Percentiles rank a stretch among this genome's conserved stretches.
These are phyloP conservation scores for Rhynchosporium graminicola DNA, from an alignment of 2,329 filamentous ascomycete species.

Conservation along the genomic window DNA sequence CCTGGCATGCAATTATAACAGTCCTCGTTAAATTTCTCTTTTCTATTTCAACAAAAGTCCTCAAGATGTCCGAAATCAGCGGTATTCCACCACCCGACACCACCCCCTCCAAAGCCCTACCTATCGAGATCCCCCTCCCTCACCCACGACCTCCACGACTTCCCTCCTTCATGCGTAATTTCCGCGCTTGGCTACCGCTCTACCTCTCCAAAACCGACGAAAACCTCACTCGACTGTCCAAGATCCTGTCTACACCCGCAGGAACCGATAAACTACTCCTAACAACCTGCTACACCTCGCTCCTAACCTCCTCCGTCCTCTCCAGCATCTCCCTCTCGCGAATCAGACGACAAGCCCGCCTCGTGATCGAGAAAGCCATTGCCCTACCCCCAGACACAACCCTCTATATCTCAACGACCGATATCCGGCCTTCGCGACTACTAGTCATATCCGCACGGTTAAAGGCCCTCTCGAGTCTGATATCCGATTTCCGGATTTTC, in stretches of 20 bases:
- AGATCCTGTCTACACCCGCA: constrained; percentile 65
- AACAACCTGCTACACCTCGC: constrained; percentile 67
- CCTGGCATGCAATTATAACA: no score
- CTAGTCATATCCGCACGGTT: constrained; percentile 54
- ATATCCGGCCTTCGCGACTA: constrained; percentile 32
- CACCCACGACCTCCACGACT: constrained; percentile 22
- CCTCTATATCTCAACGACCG: constrained; percentile 42
- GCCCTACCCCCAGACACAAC: constrained; percentile 53
- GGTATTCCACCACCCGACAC: constrained; percentile 31
- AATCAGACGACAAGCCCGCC: constrained; percentile 53
- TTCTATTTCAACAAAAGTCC: background rate
- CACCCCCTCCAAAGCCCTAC: constrained; percentile 26
- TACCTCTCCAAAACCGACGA: constrained; percentile 39
- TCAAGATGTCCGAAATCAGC: constrained; percentile 35
- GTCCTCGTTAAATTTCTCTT: background rate
- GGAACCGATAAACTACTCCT: constrained; percentile 72
- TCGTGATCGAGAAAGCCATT: constrained; percentile 54
- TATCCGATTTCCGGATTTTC: constrained; percentile 73
- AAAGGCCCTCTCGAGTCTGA: constrained; percentile 61
- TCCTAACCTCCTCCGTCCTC: constrained; percentile 54
- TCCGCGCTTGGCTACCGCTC: constrained; percentile 38
- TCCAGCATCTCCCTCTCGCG: constrained; percentile 56
- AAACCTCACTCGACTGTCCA: constrained; percentile 54
- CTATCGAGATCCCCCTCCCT: constrained; percentile 22
- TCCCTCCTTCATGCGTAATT: constrained; percentile 28